These are phyloP conservation scores for Elsinoe arachidis DNA, from an alignment of 2,329 filamentous ascomycete genomes.

Conservation along the genomic window DNA sequence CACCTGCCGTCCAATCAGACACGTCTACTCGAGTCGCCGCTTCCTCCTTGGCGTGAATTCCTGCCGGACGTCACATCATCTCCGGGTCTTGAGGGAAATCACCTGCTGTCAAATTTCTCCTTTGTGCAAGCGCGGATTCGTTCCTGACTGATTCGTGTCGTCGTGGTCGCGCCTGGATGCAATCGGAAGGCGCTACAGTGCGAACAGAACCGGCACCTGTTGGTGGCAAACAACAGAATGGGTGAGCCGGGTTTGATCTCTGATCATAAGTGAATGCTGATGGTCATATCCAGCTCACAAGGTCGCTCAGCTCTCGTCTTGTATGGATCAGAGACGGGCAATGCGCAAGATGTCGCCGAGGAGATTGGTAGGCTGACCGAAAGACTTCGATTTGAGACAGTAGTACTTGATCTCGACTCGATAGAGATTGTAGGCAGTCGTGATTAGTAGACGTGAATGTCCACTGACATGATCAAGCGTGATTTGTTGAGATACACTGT, in stretches of 20 bases:
- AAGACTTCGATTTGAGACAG: conserved; percentile 68
- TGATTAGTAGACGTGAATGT: not conserved
- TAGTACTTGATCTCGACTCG: conserved; percentile 67
- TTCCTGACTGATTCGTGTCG: conserved; percentile 1
- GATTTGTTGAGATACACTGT: conserved; percentile 42
- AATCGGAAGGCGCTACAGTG: not conserved
- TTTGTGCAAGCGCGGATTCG: conserved; percentile 5
- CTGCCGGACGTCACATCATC: conserved; percentile 6
- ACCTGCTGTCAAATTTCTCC: not conserved
- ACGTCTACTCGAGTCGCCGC: not conserved
- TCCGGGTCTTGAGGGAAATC: not conserved
- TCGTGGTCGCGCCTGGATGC: not conserved
- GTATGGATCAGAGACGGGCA: conserved; percentile 93
- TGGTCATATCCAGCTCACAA: not conserved
- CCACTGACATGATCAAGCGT: conserved; percentile 24
- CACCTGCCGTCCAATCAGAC: conserved; percentile 3
- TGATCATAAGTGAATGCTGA: not conserved
- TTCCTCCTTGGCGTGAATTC: conserved; percentile 5
- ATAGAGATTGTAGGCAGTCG: conserved; percentile 58
- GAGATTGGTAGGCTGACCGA: conserved; percentile 68
- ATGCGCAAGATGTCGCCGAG: conserved; percentile 81
- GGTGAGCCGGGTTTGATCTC: not conserved
- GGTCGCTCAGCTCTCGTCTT: conserved; percentile 53
- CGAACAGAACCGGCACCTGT: not conserved
- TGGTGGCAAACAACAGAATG: conserved; percentile 8